Evolutionary conservation across 768 basidiomycete species (phyloP).

Genomic region (Paxillus ammoniavirescens): DNA sequence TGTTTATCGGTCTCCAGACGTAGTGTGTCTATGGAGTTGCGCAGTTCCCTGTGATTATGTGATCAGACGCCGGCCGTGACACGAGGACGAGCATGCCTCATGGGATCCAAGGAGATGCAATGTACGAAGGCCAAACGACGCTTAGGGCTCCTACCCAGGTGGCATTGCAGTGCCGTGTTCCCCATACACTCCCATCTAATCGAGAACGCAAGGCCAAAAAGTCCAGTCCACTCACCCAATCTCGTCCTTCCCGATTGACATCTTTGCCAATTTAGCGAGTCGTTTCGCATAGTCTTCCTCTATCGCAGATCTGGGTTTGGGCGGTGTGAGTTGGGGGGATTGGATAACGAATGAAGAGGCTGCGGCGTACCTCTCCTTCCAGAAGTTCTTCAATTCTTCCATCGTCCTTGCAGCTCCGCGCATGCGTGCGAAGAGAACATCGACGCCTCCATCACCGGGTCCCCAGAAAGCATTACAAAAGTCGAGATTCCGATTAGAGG

Average conservation of each 20-base stretch:
- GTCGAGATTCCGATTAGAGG: constrained; percentile 57
- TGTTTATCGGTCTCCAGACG: constrained; percentile 84
- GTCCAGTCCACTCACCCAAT: constrained; percentile 69
- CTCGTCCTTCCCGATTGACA: constrained; percentile 81
- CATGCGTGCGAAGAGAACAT: constrained; percentile 88
- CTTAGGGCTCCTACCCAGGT: neutral
- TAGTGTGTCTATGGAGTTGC: constrained; percentile 76
- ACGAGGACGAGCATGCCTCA: neutral
- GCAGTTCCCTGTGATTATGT: constrained; percentile 61
- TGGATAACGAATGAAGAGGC: neutral
- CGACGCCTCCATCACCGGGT: constrained; percentile 78
- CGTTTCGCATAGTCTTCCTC: constrained; percentile 96
- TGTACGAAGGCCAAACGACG: constrained; percentile 3
- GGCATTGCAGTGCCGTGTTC: neutral
- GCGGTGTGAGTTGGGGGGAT: constrained; percentile 3
- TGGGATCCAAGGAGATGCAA: neutral
- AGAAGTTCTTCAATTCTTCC: constrained; percentile 85
- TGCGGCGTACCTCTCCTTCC: constrained; percentile 84
- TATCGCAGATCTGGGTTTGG: constrained; percentile 63
- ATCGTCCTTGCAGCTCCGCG: constrained; percentile 80
- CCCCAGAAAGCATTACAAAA: constrained; percentile 99
- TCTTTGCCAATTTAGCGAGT: constrained; percentile 74
- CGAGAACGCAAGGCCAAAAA: neutral
- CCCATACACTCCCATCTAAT: neutral
- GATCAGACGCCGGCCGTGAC: constrained; percentile 15